Evolutionary conservation across 169 alveolate species (phyloP), one percentile per base, ranked within the genome.

Genomic region (Babesia caballi): DNA sequence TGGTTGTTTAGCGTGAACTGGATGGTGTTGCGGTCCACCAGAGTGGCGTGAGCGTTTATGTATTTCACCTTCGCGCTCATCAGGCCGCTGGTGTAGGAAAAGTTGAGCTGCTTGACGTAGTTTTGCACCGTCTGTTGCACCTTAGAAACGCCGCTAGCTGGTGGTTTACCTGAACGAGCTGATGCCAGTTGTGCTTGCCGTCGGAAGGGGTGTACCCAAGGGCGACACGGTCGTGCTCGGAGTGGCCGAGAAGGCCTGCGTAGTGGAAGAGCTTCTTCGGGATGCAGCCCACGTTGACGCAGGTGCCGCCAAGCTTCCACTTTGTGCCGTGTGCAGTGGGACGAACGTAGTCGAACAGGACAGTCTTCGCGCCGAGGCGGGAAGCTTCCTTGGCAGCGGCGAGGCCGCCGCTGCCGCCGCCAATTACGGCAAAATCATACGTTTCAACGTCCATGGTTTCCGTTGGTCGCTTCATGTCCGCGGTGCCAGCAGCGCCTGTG

Each of bases 271-370:
- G 90, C 83, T 97, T 98, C 88, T 98, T 98, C 15, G 99, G 99
- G 30, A 98, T 97, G 76, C 99, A 98, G 15, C 99, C 99, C 7
- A 97, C 99, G 82, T 97, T 97, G 12, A 98, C 99, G 71, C 99
- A 98, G 8, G 99, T 96, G 12, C 99, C 99, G 46, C 99, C 99
- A 12, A 94, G 60, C 12, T 93, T 90, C 99, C 99, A 97, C 41
- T 90, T 89, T 0, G 98, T 91, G 35, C 99, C 99, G 42, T 88
- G 81, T 15, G 97, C 96, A 12, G 98, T 89, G 23, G 99, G 99
- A 57, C 91, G 91, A 4, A 97, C 98, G 82, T 83, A 96, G 73
- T 96, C 99, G 25, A 98, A 96, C 6, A 96, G 63, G 21, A 93
- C 96, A 0, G 95, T 97, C 80, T 94, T 94, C 15, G 95, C 96